Base-by-base conservation (phyloP, 1,284 basidiomycete species). In the Ganoderma multipileum region DNA sequence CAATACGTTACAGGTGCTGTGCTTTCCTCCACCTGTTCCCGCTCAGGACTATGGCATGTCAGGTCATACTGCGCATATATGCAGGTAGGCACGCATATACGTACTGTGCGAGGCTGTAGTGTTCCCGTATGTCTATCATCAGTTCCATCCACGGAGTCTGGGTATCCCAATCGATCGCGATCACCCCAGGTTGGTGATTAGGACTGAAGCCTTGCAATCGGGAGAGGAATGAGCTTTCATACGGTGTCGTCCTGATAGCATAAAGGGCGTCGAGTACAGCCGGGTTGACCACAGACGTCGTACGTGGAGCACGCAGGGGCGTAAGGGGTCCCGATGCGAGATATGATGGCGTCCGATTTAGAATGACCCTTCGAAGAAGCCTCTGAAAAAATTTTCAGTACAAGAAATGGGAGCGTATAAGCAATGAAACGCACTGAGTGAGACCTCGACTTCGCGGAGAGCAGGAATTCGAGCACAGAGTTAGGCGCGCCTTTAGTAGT, bases 141-240 rank as follows among this genome's bases (percentile, higher is more conserved):
- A 94, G 84, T 42, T 85, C 80, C 85, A 90, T 89, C 93, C 93
- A 94, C 0, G 90, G 87, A 2, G 90, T 80, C 50, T 79, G 79
- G 2, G 86, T 87, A 74, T 91, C 88, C 91, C 91, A 94, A 77
- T 94, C 92, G 20, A 89, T 82, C 18, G 87, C 83, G 57, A 93
- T 80, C 30, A 76, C 72, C 0, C 67, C 69, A 3, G 69, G 64
- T 20, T 68, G 71, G 1, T 20, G 44, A 7, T 33, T 30, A 1
- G 68, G 54, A 50, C 68, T 70, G 36, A 69, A 70, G 8, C 89
- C 89, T 65, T 83, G 80, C 14, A 91, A 71, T 30, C 91, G 87
- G 50, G 88, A 88, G 28, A 88, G 79, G 72, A 93, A 92, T 0
- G 91, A 91, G 65, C 76, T 81, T 66, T 84, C 83, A 76, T 88